Conservation (phyloP, 78 protist species). For the Parvularia atlantis region DNA sequence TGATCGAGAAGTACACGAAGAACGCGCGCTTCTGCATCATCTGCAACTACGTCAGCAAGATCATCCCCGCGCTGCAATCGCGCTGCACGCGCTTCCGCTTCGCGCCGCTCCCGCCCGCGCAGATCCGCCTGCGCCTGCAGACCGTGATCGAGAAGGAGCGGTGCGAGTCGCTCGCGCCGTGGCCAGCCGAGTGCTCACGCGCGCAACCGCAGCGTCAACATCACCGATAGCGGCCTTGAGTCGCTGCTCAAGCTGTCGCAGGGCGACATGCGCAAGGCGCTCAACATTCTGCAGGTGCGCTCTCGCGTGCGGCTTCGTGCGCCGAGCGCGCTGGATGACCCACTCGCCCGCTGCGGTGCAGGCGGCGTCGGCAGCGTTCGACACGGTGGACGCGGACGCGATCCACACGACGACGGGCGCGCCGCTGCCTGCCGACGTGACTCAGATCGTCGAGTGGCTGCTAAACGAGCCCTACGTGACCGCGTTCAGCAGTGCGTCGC, state of each 20-base stretch:
- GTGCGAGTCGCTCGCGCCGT: not conserved
- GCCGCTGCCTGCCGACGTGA: slow-evolving; percentile 45
- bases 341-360: not conserved
- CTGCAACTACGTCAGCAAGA: slow-evolving; percentile 83
- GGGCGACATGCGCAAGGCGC: slow-evolving; percentile 83
- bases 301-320: not conserved
- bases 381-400: slow-evolving; percentile 7
- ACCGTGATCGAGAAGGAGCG: slow-evolving; percentile 33
- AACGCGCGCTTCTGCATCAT: slow-evolving; percentile 85
- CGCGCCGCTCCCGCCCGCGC: slow-evolving; percentile 56
- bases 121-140: slow-evolving; percentile 31
- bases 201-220: not conserved
- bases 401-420: slow-evolving; percentile 53
- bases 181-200: not conserved
- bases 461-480: slow-evolving; percentile 20
- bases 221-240: slow-evolving; percentile 27
- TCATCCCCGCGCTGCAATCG: slow-evolving; percentile 84
- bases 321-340: not conserved
- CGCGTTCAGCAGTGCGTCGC: not conserved
- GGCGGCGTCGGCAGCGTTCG: slow-evolving; percentile 11
- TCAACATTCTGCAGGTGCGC: slow-evolving; percentile 64
- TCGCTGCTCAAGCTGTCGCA: slow-evolving; percentile 76
- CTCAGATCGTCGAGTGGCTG: slow-evolving; percentile 3
- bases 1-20: slow-evolving; percentile 68
- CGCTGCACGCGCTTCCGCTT: slow-evolving; percentile 89